Percentiles rank a stretch among this genome's conserved stretches.
phyloP scores from a whole-genome alignment of 208 protist species.

The Strigomonas oncopelti region DNA sequence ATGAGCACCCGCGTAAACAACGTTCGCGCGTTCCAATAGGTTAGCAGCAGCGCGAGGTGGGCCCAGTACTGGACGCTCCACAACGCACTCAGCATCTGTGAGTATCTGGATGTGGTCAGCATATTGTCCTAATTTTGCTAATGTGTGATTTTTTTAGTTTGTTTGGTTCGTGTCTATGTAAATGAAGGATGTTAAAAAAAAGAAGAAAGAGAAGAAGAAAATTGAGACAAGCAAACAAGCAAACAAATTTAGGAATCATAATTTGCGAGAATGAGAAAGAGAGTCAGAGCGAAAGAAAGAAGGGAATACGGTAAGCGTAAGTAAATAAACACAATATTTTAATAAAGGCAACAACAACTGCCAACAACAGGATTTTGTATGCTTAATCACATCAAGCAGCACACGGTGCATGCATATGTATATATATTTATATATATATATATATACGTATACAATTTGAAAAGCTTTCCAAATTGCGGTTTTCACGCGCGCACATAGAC shows the following conservation, averaged over 20 bases:
- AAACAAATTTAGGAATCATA: too few species aligned
- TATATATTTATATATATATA: too few species aligned
- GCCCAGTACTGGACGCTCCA: neutral
- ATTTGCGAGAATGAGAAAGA: conserved; percentile 8
- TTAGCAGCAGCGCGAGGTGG: neutral
- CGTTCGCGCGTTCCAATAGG: conserved; percentile 5
- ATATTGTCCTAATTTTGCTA: neutral
- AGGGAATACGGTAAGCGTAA: too few species aligned
- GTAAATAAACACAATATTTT: too few species aligned
- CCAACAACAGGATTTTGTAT: too few species aligned
- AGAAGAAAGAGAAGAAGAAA: conserved; percentile 5
- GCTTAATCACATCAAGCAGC: too few species aligned
- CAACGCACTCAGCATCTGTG: neutral
- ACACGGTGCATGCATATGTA: too few species aligned
- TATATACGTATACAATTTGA: too few species aligned
- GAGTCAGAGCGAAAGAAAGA: neutral
- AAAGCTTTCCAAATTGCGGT: too few species aligned
- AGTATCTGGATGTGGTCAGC: neutral
- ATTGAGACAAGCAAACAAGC: neutral
- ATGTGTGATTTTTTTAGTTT: conserved; percentile 4
- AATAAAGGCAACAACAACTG: too few species aligned
- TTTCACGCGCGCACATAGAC: too few species aligned
- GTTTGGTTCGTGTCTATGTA: neutral
- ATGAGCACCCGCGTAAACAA: neutral
- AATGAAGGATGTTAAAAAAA: neutral